Evolutionary conservation across 805 yeast species (phyloP).

Genomic region (Zygoascus ofunaensis): DNA sequence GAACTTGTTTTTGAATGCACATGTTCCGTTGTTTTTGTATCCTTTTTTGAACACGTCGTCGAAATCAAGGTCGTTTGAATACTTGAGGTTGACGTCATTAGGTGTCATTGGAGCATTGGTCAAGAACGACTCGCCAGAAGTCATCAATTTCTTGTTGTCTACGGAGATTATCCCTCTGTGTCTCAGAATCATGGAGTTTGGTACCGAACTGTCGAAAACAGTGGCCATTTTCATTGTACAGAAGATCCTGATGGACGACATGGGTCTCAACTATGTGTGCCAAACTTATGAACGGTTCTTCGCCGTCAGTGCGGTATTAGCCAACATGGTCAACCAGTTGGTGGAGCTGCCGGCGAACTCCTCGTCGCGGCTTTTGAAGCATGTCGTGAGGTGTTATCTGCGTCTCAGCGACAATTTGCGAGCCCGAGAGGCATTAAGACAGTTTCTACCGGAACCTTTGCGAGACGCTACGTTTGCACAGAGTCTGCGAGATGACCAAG

Average conservation of each 20-base stretch:
- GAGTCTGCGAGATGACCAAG: slow-evolving; percentile 74
- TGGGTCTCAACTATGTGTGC: slow-evolving; percentile 85
- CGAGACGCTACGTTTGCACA: slow-evolving; percentile 77
- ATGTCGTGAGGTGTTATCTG: slow-evolving; percentile 88
- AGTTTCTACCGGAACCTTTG: slow-evolving; percentile 76
- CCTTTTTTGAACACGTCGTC: slow-evolving; percentile 91
- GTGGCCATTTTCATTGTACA: slow-evolving; percentile 96
- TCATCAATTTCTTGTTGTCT: slow-evolving; percentile 80
- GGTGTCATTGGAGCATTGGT: slow-evolving; percentile 97
- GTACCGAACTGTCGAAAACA: slow-evolving; percentile 87
- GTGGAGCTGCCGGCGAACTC: slow-evolving; percentile 43
- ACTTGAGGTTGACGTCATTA: slow-evolving; percentile 79
- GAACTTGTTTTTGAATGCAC: slow-evolving; percentile 75
- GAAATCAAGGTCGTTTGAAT: slow-evolving; percentile 87
- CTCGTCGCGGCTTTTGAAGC: slow-evolving; percentile 79
- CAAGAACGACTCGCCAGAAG: slow-evolving; percentile 92
- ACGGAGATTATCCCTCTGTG: slow-evolving; percentile 96
- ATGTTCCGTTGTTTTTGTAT: slow-evolving; percentile 82
- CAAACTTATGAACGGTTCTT: slow-evolving; percentile 91
- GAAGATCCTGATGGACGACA: slow-evolving; percentile 83
- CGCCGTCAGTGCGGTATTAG: slow-evolving; percentile 83
- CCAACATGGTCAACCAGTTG: slow-evolving; percentile 81
- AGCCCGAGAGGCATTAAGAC: slow-evolving; percentile 78
- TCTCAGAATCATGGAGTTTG: slow-evolving; percentile 87
- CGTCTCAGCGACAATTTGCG: slow-evolving; percentile 83